Evolutionary conservation across 169 alveolate species (phyloP).

Genomic region (Sarcocystis neurona): DNA sequence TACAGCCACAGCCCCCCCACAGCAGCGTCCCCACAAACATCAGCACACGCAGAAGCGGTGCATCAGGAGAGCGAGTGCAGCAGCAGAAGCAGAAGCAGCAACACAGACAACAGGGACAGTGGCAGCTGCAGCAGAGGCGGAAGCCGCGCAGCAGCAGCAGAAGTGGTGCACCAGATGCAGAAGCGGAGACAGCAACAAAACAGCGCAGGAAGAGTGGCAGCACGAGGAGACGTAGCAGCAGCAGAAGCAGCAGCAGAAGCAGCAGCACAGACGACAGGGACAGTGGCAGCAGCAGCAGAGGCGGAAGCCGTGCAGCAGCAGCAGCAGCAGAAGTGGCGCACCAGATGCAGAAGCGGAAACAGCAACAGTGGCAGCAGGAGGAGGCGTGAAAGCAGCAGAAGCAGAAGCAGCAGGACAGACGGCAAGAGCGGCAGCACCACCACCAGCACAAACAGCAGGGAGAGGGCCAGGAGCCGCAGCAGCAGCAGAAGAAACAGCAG

Average conservation of each 20-base stretch:
- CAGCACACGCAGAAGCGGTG: not conserved
- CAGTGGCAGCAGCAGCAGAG: no score
- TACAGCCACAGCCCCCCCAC: not conserved
- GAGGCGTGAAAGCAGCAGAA: no score
- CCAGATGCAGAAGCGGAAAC: not conserved
- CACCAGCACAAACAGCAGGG: not conserved
- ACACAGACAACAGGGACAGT: not conserved
- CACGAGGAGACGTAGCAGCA: not conserved
- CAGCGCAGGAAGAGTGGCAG: not conserved
- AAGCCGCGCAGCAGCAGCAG: no score
- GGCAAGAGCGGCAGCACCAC: not conserved
- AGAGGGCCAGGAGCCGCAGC: no score
- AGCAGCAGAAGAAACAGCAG: no score
- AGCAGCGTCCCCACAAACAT: no score
- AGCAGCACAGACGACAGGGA: no score
- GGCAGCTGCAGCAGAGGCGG: no score
- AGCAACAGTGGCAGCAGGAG: no score
- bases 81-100: constrained; percentile 16
- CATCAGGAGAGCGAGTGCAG: not conserved
- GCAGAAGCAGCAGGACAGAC: no score
- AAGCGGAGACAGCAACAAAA: not conserved
- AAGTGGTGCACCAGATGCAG: no score
- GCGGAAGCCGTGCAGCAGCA: constrained; percentile 22
- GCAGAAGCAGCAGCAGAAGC: not conserved
- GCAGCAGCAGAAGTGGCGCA: not conserved